A percentile compares a stretch with the other conserved stretches of the same genome.
Conservation (phyloP, 2,329 filamentous ascomycete species). For the Neonectria hederae region DNA sequence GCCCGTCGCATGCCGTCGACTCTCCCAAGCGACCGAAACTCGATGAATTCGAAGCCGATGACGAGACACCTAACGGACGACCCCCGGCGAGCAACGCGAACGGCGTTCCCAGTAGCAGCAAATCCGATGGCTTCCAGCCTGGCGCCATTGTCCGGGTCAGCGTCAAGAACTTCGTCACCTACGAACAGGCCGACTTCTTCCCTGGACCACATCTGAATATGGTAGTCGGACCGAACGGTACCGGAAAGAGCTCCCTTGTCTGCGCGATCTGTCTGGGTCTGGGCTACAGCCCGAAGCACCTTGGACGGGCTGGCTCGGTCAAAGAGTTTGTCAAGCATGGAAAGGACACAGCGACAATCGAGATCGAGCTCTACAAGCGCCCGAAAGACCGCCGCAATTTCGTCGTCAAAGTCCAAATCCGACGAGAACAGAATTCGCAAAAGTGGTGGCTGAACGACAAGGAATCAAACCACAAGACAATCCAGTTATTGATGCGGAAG, state of each 20-base stretch:
- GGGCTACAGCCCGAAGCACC: slow-evolving; percentile 81
- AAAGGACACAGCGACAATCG: slow-evolving; percentile 78
- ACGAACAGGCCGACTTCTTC: slow-evolving; percentile 89
- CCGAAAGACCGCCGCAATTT: slow-evolving; percentile 71
- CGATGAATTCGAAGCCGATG: slow-evolving; percentile 31
- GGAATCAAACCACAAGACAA: slow-evolving; percentile 67
- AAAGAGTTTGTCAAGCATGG: slow-evolving; percentile 96
- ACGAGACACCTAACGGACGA: slow-evolving; percentile 21
- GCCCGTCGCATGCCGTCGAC: slow-evolving; percentile 40
- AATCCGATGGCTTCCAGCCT: slow-evolving; percentile 63
- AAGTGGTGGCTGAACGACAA: slow-evolving; percentile 81
- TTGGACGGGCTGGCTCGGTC: slow-evolving; percentile 85
- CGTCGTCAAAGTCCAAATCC: slow-evolving; percentile 79
- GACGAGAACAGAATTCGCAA: slow-evolving; percentile 81
- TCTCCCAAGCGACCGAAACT: slow-evolving; percentile 51
- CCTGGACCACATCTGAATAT: slow-evolving; percentile 95
- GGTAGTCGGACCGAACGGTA: slow-evolving; percentile 99
- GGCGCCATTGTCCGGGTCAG: slow-evolving; percentile 91
- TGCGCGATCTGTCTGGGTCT: slow-evolving; percentile 95
- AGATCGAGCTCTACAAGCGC: slow-evolving; percentile 85
- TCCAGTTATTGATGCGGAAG: slow-evolving; percentile 73
- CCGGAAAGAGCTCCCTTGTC: slow-evolving; percentile 95
- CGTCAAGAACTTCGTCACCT: slow-evolving; percentile 92
- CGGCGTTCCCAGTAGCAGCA: slow-evolving; percentile 23
- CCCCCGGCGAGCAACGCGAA: slow-evolving; percentile 25